A percentile compares a stretch with the other conserved stretches of the same genome.
These are phyloP conservation scores for Lentinus brumalis DNA, from an alignment of 768 basidiomycete genomes.

Conservation along the genomic window DNA sequence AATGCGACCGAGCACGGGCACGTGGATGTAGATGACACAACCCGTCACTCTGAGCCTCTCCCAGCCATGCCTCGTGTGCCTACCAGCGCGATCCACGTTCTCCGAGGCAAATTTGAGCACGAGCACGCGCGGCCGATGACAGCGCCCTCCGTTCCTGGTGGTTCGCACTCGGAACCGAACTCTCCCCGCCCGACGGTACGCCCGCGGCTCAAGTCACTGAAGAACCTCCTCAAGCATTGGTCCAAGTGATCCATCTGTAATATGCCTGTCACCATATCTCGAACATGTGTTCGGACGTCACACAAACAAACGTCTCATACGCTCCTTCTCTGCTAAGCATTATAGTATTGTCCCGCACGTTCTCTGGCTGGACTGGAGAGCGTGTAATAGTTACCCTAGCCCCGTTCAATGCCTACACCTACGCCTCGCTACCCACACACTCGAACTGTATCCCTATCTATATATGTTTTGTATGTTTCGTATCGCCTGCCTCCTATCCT, in stretches of 20 bases:
- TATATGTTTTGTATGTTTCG: not conserved
- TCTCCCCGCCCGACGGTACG: slow-evolving; percentile 7
- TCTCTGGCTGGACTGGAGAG: not conserved
- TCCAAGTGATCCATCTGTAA: slow-evolving; percentile 10
- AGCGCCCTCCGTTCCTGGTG: not conserved
- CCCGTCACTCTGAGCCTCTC: slow-evolving; percentile 5
- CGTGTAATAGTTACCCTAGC: not conserved
- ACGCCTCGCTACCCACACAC: not conserved
- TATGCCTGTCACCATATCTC: too few species aligned
- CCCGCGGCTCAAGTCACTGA: slow-evolving; percentile 16
- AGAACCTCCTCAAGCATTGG: slow-evolving; percentile 19
- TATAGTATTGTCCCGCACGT: not conserved
- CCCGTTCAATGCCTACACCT: not conserved
- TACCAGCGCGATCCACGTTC: not conserved
- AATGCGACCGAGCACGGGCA: not conserved
- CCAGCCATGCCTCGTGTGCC: slow-evolving; percentile 3
- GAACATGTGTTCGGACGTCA: not conserved
- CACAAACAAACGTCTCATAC: not conserved
- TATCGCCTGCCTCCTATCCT: not conserved
- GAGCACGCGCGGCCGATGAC: not conserved
- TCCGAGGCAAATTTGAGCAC: not conserved
- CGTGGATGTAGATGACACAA: not conserved
- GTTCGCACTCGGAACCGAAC: slow-evolving; percentile 13
- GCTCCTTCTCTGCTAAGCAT: not conserved
- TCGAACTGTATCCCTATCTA: slow-evolving; percentile 6